Conservation (phyloP, 1,284 basidiomycete species). For the Moesziomyces parantarcticus region DNA sequence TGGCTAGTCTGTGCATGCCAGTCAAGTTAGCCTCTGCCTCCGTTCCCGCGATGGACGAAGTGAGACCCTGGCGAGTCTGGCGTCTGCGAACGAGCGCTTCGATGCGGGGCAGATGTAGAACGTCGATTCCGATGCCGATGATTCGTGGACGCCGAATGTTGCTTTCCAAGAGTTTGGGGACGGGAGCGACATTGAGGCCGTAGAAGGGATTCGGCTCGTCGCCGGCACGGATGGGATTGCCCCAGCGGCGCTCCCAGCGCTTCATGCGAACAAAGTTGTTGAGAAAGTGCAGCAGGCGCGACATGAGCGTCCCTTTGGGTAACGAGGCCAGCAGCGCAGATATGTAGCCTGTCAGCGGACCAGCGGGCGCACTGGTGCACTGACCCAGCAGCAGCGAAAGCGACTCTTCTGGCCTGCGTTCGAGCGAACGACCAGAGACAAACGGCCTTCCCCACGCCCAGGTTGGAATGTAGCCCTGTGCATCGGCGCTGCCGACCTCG, state of each 20-base stretch:
- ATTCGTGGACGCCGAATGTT: slow-evolving; percentile 8
- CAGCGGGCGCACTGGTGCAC: slow-evolving; percentile 67
- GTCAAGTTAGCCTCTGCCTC: neutral
- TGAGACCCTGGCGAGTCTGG: neutral
- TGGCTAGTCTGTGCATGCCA: slow-evolving; percentile 38
- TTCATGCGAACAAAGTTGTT: slow-evolving; percentile 62
- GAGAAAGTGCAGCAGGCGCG: slow-evolving; percentile 48
- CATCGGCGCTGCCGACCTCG: slow-evolving; percentile 65
- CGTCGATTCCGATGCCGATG: slow-evolving; percentile 63
- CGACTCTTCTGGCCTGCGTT: slow-evolving; percentile 53
- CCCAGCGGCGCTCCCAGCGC: slow-evolving; percentile 63
- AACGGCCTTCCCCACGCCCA: slow-evolving; percentile 67
- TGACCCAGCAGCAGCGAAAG: slow-evolving; percentile 65
- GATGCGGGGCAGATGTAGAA: slow-evolving; percentile 54
- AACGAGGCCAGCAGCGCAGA: slow-evolving; percentile 62
- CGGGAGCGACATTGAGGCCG: slow-evolving; percentile 43
- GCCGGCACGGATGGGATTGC: slow-evolving; percentile 64
- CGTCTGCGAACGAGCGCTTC: slow-evolving; percentile 36
- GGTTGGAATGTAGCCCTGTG: slow-evolving; percentile 67
- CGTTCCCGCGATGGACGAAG: too few species aligned
- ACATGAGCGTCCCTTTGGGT: slow-evolving; percentile 58
- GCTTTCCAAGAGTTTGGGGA: neutral
- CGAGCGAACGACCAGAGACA: slow-evolving; percentile 51
- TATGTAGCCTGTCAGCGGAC: slow-evolving; percentile 64
- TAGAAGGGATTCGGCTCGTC: slow-evolving; percentile 66